Conservation (phyloP, 495 filamentous ascomycete species). For the Xylona heveae region DNA sequence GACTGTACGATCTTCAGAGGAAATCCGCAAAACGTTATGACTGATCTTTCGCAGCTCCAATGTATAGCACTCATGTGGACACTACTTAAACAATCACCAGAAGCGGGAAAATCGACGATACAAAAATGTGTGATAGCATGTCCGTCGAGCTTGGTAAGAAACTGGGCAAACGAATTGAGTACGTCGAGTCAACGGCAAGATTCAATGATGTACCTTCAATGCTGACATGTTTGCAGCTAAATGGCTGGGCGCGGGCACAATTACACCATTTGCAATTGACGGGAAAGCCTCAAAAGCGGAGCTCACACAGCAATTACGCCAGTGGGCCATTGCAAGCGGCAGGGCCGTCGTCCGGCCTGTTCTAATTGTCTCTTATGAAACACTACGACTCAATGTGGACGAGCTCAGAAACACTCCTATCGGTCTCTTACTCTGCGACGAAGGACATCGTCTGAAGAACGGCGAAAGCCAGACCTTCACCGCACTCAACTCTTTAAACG, state of each 20-base stretch:
- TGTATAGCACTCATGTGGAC: conserved; percentile 79
- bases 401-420: conserved; percentile 72
- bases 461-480: conserved; percentile 88
- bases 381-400: conserved; percentile 75
- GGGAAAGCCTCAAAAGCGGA: conserved; percentile 93
- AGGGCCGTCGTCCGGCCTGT: conserved; percentile 82
- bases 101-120: conserved; percentile 80
- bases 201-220: neutral
- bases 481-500: conserved; percentile 74
- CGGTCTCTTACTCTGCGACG: conserved; percentile 89
- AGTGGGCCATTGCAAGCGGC: conserved; percentile 83
- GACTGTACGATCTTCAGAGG: conserved; percentile 31
- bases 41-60: conserved; percentile 10
- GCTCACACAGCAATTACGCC: conserved; percentile 66
- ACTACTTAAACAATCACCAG: conserved; percentile 81
- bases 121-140: conserved; percentile 99
- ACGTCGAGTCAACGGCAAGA: conserved; percentile 5
- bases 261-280: conserved; percentile 89
- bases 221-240: conserved; percentile 31
- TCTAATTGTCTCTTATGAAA: conserved; percentile 99
- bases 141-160: conserved; percentile 85
- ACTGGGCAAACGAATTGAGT: conserved; percentile 86
- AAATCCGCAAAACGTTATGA: neutral
- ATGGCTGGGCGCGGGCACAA: conserved; percentile 84
- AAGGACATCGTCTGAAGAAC: conserved; percentile 97